These are phyloP conservation scores for Crithidia thermophila DNA, from an alignment of 208 protist species.

Conservation along the genomic window DNA sequence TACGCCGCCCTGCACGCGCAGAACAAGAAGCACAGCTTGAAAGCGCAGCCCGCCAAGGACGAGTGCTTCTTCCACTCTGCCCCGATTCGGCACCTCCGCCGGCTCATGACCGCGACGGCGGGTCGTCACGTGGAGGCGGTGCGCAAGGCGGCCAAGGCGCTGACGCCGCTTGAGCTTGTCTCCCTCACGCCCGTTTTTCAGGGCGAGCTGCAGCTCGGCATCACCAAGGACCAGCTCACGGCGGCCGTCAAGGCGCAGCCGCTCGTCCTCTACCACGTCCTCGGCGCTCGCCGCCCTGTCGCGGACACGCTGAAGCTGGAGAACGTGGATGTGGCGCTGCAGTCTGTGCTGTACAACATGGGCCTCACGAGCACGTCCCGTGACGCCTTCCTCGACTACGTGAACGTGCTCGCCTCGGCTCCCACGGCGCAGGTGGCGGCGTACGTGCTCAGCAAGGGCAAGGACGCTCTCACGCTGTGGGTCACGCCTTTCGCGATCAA, in stretches of 20 bases:
- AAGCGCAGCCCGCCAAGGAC: conserved; percentile 9
- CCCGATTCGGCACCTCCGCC: conserved; percentile 52
- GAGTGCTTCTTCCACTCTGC: conserved; percentile 50
- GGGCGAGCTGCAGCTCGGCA: conserved; percentile 19
- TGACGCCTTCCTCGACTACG: conserved; percentile 53
- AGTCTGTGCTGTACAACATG: conserved; percentile 74
- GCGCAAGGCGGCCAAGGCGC: conserved; percentile 15
- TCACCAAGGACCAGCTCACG: conserved; percentile 60
- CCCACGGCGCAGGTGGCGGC: conserved; percentile 34
- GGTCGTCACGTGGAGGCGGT: conserved; percentile 22
- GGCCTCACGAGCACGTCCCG: conserved; percentile 53
- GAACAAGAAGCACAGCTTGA: conserved; percentile 53
- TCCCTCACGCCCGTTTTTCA: conserved; percentile 41
- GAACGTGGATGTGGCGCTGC: conserved; percentile 47
- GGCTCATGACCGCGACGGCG: conserved; percentile 28
- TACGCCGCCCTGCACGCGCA: conserved; percentile 51
- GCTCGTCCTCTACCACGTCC: conserved; percentile 41
- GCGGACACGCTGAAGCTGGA: conserved; percentile 46
- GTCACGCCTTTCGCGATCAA: conserved; percentile 80
- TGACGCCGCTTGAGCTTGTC: conserved; percentile 44
- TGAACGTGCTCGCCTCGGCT: conserved; percentile 55
- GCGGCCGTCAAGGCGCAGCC: conserved; percentile 55
- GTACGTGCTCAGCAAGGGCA: conserved; percentile 46
- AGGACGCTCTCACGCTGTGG: conserved; percentile 66
- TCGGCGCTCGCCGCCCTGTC: conserved; percentile 41